A percentile compares a stretch with the other conserved stretches of the same genome.
Conservation (phyloP, 805 yeast genomes). For the Starmerella tilneyi region DNA sequence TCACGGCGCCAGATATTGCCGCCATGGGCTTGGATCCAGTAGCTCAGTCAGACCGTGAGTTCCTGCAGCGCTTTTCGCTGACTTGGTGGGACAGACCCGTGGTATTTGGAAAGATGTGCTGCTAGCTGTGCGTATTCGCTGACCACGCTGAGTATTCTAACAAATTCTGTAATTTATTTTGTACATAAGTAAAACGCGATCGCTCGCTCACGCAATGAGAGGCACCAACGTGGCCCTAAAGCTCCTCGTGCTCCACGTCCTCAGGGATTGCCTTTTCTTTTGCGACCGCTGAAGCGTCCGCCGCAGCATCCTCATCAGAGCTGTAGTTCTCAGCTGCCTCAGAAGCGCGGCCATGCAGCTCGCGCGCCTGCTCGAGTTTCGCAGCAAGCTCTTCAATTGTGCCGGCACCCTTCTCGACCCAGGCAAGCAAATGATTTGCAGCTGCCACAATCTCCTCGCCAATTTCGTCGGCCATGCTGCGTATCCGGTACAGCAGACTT, state of each 20-base stretch:
- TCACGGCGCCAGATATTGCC: slow-evolving; percentile 40
- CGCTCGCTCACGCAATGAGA: neutral
- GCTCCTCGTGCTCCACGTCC: slow-evolving; percentile 4
- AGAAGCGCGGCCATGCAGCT: slow-evolving; percentile 7
- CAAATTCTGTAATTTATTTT: no score
- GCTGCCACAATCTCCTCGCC: slow-evolving; percentile 12
- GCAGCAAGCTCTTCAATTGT: slow-evolving; percentile 19
- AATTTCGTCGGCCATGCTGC: slow-evolving; percentile 33
- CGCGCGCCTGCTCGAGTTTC: slow-evolving; percentile 18
- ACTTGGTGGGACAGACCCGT: slow-evolving; percentile 43
- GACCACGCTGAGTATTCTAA: neutral
- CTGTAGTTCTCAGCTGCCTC: neutral
- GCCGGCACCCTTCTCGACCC: slow-evolving; percentile 21
- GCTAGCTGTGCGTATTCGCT: slow-evolving; percentile 12
- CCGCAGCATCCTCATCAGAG: neutral
- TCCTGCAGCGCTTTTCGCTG: slow-evolving; percentile 36
- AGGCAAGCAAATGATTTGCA: slow-evolving; percentile 17
- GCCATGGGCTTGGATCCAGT: slow-evolving; percentile 55
- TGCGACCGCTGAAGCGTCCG: neutral
- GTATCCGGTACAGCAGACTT: slow-evolving; percentile 56
- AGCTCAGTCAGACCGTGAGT: slow-evolving; percentile 38
- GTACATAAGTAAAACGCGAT: neutral
- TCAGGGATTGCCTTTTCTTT: neutral
- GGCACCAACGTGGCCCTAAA: neutral
- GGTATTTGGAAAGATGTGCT: slow-evolving; percentile 30